phyloP scores from a whole-genome alignment of 371 early-diverging fungal genomes.

The Chytridium lagenaria region DNA sequence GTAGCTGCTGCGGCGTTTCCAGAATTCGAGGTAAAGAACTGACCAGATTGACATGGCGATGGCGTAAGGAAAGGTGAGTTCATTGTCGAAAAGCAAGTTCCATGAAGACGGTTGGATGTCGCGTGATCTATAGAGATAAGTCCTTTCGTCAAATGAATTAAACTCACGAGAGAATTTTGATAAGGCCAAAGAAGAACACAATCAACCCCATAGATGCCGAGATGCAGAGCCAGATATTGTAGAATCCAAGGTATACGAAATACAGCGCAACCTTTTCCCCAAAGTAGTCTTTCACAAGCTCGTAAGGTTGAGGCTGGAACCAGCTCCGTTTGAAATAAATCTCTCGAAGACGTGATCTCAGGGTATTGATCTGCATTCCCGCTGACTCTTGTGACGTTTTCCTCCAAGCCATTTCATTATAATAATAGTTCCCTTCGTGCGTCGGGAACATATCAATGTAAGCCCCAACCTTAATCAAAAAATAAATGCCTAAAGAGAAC shows the following conservation, averaged over 20 bases:
- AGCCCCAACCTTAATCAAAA: not conserved
- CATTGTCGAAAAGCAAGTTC: conserved; percentile 52
- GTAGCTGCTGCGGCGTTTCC: conserved; percentile 54
- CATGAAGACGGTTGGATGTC: not conserved
- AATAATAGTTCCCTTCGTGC: conserved; percentile 14
- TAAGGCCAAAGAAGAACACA: conserved; percentile 54
- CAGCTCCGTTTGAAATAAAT: not conserved
- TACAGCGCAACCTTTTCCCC: conserved; percentile 63
- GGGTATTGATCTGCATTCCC: not conserved
- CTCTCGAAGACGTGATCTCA: conserved; percentile 13
- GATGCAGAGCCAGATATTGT: conserved; percentile 47
- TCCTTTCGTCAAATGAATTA: not conserved
- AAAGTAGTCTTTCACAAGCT: conserved; percentile 47
- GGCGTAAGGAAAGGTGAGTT: conserved; percentile 48
- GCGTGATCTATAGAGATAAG: not conserved
- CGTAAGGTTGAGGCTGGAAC: conserved; percentile 14
- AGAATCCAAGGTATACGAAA: conserved; percentile 58
- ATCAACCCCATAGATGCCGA: conserved; percentile 51
- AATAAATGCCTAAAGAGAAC: conserved; percentile 14
- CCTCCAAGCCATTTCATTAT: not conserved
- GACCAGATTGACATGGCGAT: conserved; percentile 57
- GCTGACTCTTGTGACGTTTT: not conserved
- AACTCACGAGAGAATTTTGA: conserved; percentile 20
- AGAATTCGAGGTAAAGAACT: conserved; percentile 53
- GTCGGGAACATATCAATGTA: conserved; percentile 20